These are phyloP conservation scores for Heliamphora exappendiculata DNA, from an alignment of 148 eudicot species.

Conservation along the genomic window DNA sequence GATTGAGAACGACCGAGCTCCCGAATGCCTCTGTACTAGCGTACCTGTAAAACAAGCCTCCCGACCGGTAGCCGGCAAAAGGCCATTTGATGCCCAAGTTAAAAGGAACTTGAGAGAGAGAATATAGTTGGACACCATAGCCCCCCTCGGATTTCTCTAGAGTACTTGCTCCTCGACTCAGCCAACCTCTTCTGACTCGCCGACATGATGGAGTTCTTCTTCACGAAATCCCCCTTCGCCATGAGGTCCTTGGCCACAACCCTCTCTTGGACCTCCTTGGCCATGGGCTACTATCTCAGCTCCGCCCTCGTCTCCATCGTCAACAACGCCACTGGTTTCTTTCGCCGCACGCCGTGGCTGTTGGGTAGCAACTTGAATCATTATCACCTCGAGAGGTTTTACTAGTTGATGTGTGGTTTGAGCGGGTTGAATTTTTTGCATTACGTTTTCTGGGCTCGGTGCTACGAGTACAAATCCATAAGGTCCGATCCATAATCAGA, in stretches of 20 bases:
- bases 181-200: conserved; percentile 90
- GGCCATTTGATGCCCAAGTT: no score
- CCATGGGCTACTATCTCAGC: conserved; percentile 86
- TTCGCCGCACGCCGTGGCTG: conserved; percentile 67
- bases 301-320: conserved; percentile 61
- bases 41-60: no score
- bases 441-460: conserved; percentile 62
- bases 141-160: conserved; percentile 73
- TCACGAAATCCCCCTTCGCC: conserved; percentile 80
- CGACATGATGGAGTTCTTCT: conserved; percentile 82
- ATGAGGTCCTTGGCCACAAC: conserved; percentile 85
- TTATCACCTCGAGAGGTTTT: conserved; percentile 69
- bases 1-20: no score
- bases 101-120: no score
- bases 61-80: no score
- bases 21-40: no score
- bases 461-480: conserved; percentile 43
- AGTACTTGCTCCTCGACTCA: conserved; percentile 77
- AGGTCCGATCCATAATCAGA: conserved; percentile 8
- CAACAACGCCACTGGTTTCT: conserved; percentile 37
- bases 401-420: conserved; percentile 72
- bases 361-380: conserved; percentile 61
- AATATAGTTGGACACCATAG: no score
- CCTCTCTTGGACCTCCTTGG: conserved; percentile 85
- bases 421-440: conserved; percentile 63